Conservation (phyloP, 371 early-diverging fungal species). For the Apophysomyces variabilis region DNA sequence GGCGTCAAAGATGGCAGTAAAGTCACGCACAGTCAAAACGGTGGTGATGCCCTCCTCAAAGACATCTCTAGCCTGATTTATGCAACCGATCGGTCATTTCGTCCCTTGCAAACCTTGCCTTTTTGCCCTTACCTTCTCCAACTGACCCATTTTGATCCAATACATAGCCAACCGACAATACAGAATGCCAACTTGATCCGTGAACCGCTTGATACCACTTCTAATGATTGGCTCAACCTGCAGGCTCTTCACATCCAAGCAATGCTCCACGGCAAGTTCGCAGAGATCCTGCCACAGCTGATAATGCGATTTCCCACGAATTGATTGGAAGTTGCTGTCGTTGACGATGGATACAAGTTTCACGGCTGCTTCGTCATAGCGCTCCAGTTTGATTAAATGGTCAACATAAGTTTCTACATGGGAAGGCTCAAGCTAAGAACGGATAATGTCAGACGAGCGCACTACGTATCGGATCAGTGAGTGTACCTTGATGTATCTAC, state of each 20-base stretch:
- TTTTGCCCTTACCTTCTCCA: conserved; percentile 66
- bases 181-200: conserved; percentile 86
- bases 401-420: conserved; percentile 78
- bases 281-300: conserved; percentile 90
- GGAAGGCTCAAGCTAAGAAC: conserved; percentile 65
- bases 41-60: conserved; percentile 90
- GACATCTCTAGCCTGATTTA: conserved; percentile 75
- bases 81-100: too few relatives aligned
- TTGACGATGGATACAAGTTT: conserved; percentile 77
- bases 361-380: conserved; percentile 88
- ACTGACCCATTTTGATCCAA: conserved; percentile 76
- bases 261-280: conserved; percentile 80
- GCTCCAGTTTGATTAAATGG: conserved; percentile 65
- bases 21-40: conserved; percentile 92
- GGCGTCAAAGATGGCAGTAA: conserved; percentile 94
- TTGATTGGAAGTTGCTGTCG: conserved; percentile 69
- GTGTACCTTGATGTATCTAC: conserved; percentile 81
- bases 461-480: too few relatives aligned
- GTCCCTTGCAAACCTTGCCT: too few relatives aligned
- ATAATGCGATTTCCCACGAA: conserved; percentile 76
- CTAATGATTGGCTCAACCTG: conserved; percentile 85
- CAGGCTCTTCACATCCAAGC: conserved; percentile 65
- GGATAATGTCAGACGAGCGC: too few relatives aligned
- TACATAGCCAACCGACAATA: conserved; percentile 90
- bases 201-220: conserved; percentile 85